Conservation (phyloP, 306 rosid genomes). For the Castanea sativa region DNA sequence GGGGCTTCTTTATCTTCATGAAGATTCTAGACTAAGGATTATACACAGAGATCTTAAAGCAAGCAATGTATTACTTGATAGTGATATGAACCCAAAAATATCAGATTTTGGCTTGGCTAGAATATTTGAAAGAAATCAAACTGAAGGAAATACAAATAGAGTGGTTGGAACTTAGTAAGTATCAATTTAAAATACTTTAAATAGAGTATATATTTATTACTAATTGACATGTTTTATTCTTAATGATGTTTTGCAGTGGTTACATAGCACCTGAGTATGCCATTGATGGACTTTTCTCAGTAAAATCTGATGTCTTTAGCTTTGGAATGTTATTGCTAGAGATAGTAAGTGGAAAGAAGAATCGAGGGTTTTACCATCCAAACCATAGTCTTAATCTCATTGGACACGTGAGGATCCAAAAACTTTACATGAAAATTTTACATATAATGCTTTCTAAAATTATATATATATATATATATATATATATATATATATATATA, state of each 20-base stretch:
- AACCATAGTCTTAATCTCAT: conserved; percentile 19
- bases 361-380: conserved; percentile 15
- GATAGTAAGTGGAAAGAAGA: conserved; percentile 31
- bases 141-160: conserved; percentile 16
- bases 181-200: too few species aligned
- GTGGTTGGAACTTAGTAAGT: conserved; percentile 37
- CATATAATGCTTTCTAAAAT: too few species aligned
- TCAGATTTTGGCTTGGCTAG: conserved; percentile 47
- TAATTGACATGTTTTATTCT: neutral
- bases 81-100: conserved; percentile 36
- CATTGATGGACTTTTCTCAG: conserved; percentile 42
- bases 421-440: neutral
- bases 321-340: conserved; percentile 32
- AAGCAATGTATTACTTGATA: conserved; percentile 39
- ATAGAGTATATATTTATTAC: neutral
- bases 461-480: too few species aligned
- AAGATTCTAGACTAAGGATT: conserved; percentile 43
- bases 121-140: conserved; percentile 34
- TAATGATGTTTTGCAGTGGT: conserved; percentile 20
- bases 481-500: too few species aligned
- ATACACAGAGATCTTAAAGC: conserved; percentile 44
- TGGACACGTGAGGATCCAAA: conserved; percentile 22
- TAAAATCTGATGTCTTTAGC: conserved; percentile 39
- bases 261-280: conserved; percentile 12
- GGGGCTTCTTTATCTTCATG: conserved; percentile 61